A percentile compares a stretch with the other conserved stretches of the same genome.
Conservation (phyloP, 768 basidiomycete species). For the Asterophora parasitica region DNA sequence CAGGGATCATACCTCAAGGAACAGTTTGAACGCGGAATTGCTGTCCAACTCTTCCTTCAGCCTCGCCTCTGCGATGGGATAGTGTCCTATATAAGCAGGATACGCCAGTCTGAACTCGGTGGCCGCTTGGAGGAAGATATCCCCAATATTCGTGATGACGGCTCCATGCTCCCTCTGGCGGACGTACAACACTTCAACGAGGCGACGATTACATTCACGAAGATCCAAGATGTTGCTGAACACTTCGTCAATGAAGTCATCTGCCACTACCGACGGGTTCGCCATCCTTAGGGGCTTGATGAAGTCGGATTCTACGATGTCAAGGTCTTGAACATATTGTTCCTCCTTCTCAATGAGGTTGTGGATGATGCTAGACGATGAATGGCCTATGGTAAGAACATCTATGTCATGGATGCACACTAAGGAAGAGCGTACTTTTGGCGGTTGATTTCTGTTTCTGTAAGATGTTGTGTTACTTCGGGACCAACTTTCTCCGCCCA, state of each 20-base stretch:
- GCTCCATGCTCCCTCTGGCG: slow-evolving; percentile 83
- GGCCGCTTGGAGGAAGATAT: slow-evolving; percentile 83
- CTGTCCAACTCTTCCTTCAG: slow-evolving; percentile 81
- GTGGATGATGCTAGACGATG: slow-evolving; percentile 61
- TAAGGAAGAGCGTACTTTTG: slow-evolving; percentile 50
- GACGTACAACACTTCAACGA: slow-evolving; percentile 84
- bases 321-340: slow-evolving; percentile 84
- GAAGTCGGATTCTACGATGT: slow-evolving; percentile 69
- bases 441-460: slow-evolving; percentile 73
- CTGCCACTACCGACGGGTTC: slow-evolving; percentile 39
- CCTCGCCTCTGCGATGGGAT: slow-evolving; percentile 81
- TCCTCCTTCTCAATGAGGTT: slow-evolving; percentile 87
- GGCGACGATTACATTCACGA: slow-evolving; percentile 73
- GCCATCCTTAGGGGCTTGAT: slow-evolving; percentile 44
- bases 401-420: neutral
- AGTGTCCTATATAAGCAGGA: slow-evolving; percentile 78
- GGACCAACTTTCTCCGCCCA: slow-evolving; percentile 45
- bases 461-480: slow-evolving; percentile 42
- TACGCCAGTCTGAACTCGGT: slow-evolving; percentile 86
- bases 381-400: neutral
- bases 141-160: slow-evolving; percentile 81
- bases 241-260: slow-evolving; percentile 81
- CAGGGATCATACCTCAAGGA: slow-evolving; percentile 66
- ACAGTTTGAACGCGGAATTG: slow-evolving; percentile 77
- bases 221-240: slow-evolving; percentile 88